A percentile compares a stretch with the other conserved stretches of the same genome.
Evolutionary conservation across 805 yeast genomes (phyloP).

Genomic region (Suhomyces sp.): DNA sequence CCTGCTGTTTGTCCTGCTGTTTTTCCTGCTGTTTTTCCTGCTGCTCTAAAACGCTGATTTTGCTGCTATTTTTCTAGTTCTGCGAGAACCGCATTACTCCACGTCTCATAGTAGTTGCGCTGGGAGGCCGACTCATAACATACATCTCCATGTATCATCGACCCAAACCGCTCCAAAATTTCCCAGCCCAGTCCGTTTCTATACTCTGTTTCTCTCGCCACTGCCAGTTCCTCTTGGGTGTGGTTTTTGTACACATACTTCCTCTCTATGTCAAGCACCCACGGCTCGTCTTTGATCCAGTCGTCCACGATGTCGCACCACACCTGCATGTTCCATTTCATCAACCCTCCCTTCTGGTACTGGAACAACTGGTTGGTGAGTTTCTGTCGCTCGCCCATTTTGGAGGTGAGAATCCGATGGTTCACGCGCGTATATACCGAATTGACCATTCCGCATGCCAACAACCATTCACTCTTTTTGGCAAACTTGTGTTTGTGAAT

Average conservation of each 20-base stretch:
- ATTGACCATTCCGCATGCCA: slow-evolving; percentile 64
- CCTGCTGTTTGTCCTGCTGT: no score
- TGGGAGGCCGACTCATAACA: slow-evolving; percentile 31
- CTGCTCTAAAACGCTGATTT: no score
- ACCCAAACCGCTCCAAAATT: slow-evolving; percentile 28
- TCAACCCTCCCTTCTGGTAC: slow-evolving; percentile 52
- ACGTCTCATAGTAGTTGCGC: slow-evolving; percentile 27
- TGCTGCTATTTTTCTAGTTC: neutral
- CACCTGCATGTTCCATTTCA: slow-evolving; percentile 47
- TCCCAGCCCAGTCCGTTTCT: slow-evolving; percentile 33
- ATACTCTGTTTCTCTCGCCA: slow-evolving; percentile 25
- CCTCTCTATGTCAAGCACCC: slow-evolving; percentile 58
- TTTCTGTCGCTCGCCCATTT: slow-evolving; percentile 48
- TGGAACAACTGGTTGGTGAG: slow-evolving; percentile 51
- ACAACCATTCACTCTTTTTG: slow-evolving; percentile 62
- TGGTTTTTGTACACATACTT: slow-evolving; percentile 37
- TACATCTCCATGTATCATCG: slow-evolving; percentile 33
- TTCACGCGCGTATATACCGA: slow-evolving; percentile 57
- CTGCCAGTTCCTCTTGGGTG: slow-evolving; percentile 17
- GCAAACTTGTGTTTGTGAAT: slow-evolving; percentile 48
- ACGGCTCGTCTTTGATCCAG: slow-evolving; percentile 53
- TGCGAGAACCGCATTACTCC: slow-evolving; percentile 16
- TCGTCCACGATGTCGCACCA: slow-evolving; percentile 56
- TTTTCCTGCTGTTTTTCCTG: no score
- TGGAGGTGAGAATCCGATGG: slow-evolving; percentile 41